Base-by-base conservation (phyloP, 768 basidiomycete species). In the Serendipita sp. region DNA sequence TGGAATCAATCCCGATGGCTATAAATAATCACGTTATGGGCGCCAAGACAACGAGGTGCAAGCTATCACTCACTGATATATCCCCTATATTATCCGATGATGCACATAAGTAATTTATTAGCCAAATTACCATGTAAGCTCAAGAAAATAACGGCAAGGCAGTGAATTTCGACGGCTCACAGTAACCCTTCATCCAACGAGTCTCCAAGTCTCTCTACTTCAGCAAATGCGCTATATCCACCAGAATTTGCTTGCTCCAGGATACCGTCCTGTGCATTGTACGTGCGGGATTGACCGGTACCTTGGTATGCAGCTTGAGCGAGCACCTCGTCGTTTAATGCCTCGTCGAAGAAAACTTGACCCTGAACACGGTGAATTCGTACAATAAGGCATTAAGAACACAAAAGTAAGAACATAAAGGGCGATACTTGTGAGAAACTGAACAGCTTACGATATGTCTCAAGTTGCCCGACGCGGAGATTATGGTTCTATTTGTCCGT, bases 321-420 rank as follows among this genome's bases (percentile, higher is more conserved):
- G 63, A 69, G 69, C 34, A 75, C 72, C 36, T 66, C 62, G 45
- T 70, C 68, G 62, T 72, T 73, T 69, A 72, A 70, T 2, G 64
- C 66, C 62, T 76, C 76, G 6, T 72, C 72, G 69, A 76, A 77
- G 72, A 76, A 78, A 13, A 77, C 66, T 60, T 74, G 75, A 4
- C 77, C 77, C 55, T 60, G 27, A 33, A 60, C 23, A 23, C 23
- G 23, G 23, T 23, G 23, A 23, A 23, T 23, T 23, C 23, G 23
- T 23, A 23, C 23, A n/a, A 33, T 11, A 23, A 23, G 16, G 31
- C 6, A 52, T 6, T 8, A 10, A 52, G 48, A 18, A n/a, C 5
- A 40, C 6, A 40, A 40, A 13, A 40, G 40, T 5, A 13, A 40
- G 40, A 13, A 40, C 6, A 40, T 6, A 13, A 13, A 40, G 40